Conservation (phyloP, 106 monocot genomes). For the Narthecium ossifragum region DNA sequence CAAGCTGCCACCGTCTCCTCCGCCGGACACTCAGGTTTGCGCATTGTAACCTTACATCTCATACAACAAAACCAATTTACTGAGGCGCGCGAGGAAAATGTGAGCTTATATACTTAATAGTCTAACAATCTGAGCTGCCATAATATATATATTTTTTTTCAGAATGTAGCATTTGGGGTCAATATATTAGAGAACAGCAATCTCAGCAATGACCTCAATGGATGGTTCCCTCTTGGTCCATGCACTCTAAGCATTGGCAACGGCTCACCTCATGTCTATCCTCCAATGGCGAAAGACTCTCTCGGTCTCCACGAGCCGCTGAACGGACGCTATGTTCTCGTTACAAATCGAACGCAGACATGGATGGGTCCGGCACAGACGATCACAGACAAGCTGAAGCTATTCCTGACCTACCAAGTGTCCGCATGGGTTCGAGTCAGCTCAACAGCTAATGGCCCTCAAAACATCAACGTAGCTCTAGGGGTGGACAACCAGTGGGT, state of each 20-base stretch:
- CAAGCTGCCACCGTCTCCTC: conserved; percentile 35
- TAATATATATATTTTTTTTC: conserved; percentile 1
- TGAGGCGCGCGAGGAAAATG: too few relatives aligned
- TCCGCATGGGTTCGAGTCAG: conserved; percentile 81
- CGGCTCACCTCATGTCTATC: conserved; percentile 61
- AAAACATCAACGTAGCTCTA: conserved; percentile 62
- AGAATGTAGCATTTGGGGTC: conserved; percentile 46
- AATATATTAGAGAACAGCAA: conserved; percentile 70
- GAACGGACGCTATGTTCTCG: conserved; percentile 50
- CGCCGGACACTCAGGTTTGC: conserved; percentile 62
- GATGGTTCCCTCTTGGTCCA: conserved; percentile 72
- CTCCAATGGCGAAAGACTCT: conserved; percentile 54
- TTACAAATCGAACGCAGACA: conserved; percentile 52
- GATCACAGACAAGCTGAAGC: conserved; percentile 53
- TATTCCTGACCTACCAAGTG: conserved; percentile 70
- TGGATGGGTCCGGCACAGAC: conserved; percentile 90
- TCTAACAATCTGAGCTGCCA: not conserved
- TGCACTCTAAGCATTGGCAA: conserved; percentile 49
- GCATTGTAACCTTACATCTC: not conserved
- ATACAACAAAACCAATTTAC: too few relatives aligned
- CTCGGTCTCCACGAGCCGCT: conserved; percentile 36
- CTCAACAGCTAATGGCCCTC: conserved; percentile 32
- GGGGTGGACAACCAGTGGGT: conserved; percentile 61
- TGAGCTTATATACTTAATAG: not conserved
- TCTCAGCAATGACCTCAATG: conserved; percentile 37